phyloP scores from a whole-genome alignment of 192 early-diverging fungal species.

The Podila clonocystis region DNA sequence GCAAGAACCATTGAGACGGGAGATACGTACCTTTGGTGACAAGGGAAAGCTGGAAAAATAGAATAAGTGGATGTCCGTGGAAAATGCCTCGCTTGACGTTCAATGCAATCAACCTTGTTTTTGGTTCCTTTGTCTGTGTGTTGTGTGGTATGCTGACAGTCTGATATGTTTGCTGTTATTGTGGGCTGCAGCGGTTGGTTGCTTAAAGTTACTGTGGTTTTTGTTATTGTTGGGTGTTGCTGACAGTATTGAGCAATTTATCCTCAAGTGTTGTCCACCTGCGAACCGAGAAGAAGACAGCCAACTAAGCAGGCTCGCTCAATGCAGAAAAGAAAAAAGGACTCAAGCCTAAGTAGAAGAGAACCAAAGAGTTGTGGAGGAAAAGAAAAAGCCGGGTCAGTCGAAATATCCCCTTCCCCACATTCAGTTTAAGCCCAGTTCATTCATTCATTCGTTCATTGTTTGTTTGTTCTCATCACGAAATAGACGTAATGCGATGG shows the following conservation, averaged over 20 bases:
- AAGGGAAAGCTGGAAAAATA: neutral
- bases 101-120: neutral
- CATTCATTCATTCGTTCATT: too few relatives aligned
- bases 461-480: too few relatives aligned
- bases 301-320: neutral
- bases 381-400: too few relatives aligned
- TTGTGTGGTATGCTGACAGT: neutral
- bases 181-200: neutral
- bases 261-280: too few relatives aligned
- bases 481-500: too few relatives aligned
- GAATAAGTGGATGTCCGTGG: neutral
- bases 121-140: neutral
- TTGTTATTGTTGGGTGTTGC: neutral
- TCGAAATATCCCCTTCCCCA: too few relatives aligned
- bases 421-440: too few relatives aligned
- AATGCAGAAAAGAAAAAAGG: neutral
- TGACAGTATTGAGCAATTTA: neutral
- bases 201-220: too few relatives aligned
- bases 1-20: neutral
- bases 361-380: neutral
- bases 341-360: neutral
- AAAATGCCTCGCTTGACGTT: neutral
- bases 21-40: conserved; percentile 1
- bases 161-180: neutral
- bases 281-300: conserved; percentile 1